These are phyloP conservation scores for Galeopsis tetrahit DNA, from an alignment of 257 asterid species.

Conservation along the genomic window DNA sequence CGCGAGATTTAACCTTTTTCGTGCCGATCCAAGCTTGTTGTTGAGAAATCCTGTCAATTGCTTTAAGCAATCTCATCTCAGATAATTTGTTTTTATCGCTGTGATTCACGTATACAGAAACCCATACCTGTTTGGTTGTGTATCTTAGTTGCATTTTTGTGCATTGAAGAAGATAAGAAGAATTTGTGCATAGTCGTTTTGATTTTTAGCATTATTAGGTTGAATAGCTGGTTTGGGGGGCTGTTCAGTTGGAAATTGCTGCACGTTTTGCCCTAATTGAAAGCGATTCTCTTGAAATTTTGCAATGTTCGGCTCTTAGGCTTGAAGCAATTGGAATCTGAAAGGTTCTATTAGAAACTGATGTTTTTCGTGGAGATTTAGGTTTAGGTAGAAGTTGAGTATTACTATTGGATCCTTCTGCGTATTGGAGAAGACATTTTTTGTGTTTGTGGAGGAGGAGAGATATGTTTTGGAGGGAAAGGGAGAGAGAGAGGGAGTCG, in stretches of 20 bases:
- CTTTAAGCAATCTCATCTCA: slow-evolving; percentile 26
- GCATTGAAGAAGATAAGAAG: slow-evolving; percentile 30
- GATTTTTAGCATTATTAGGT: slow-evolving; percentile 23
- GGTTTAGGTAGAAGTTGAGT: slow-evolving; percentile 32
- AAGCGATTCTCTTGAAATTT: slow-evolving; percentile 21
- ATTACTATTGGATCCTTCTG: slow-evolving; percentile 15
- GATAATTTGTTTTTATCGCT: slow-evolving; percentile 29
- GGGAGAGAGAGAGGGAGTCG: slow-evolving; percentile 57
- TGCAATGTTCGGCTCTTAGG: slow-evolving; percentile 19
- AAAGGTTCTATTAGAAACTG: slow-evolving; percentile 22
- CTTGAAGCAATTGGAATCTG: slow-evolving; percentile 27
- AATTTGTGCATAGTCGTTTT: background rate
- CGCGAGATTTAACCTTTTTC: background rate
- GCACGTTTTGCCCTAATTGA: slow-evolving; percentile 13
- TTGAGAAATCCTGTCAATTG: background rate
- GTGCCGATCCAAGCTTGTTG: slow-evolving; percentile 23
- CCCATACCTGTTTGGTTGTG: slow-evolving; percentile 23
- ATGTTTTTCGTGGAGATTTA: slow-evolving; percentile 28
- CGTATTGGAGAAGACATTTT: slow-evolving; percentile 1
- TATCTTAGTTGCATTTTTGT: slow-evolving; percentile 31
- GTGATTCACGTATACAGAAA: slow-evolving; percentile 19
- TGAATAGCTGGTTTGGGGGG: slow-evolving; percentile 10
- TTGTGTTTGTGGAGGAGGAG: slow-evolving; percentile 23
- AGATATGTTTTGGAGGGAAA: slow-evolving; percentile 92
- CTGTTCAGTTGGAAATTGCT: slow-evolving; percentile 22